Percentiles rank a stretch among this genome's conserved stretches.
phyloP scores from a whole-genome alignment of 2,329 filamentous ascomycete genomes.

The Aspergillus neotritici region DNA sequence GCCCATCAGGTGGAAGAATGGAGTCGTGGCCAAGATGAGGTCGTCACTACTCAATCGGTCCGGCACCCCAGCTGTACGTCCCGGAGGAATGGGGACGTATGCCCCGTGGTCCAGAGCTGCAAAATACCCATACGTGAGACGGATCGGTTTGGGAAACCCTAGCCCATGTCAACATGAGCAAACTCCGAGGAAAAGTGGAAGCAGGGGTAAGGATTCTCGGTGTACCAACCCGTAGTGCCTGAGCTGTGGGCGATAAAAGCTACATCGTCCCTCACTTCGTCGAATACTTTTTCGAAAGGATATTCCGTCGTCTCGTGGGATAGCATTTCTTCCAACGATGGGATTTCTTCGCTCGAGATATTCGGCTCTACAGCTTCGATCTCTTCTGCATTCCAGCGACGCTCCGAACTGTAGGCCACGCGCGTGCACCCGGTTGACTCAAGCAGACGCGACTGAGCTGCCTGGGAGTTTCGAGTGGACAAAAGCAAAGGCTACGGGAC shows the following conservation, averaged over 20 bases:
- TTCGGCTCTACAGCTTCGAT: constrained; percentile 7
- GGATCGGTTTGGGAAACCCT: constrained; percentile 20
- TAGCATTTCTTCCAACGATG: too few species aligned
- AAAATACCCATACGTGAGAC: constrained; percentile 16
- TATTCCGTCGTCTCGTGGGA: too few species aligned
- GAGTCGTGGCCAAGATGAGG: constrained; percentile 11
- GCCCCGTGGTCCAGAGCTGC: constrained; percentile 5
- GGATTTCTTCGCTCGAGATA: constrained; percentile 9
- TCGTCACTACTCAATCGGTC: constrained; percentile 4
- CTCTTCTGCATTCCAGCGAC: constrained; percentile 15
- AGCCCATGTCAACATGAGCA: neutral
- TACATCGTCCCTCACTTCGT: constrained; percentile 19
- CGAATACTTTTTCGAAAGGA: constrained; percentile 14
- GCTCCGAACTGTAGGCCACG: constrained; percentile 24
- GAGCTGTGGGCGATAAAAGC: constrained; percentile 30
- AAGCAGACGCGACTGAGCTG: constrained; percentile 14
- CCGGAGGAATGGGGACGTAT: constrained; percentile 3
- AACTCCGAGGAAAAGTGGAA: too few species aligned
- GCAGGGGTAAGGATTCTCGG: too few species aligned
- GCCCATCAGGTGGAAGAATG: constrained; percentile 22
- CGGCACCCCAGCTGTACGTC: constrained; percentile 1
- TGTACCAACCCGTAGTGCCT: constrained; percentile 28
- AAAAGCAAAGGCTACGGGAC: constrained; percentile 11
- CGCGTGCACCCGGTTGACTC: constrained; percentile 11
- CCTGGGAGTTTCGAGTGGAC: constrained; percentile 17